Conservation (phyloP, 805 yeast species). For the Saccharomycopsis schoenii region DNA sequence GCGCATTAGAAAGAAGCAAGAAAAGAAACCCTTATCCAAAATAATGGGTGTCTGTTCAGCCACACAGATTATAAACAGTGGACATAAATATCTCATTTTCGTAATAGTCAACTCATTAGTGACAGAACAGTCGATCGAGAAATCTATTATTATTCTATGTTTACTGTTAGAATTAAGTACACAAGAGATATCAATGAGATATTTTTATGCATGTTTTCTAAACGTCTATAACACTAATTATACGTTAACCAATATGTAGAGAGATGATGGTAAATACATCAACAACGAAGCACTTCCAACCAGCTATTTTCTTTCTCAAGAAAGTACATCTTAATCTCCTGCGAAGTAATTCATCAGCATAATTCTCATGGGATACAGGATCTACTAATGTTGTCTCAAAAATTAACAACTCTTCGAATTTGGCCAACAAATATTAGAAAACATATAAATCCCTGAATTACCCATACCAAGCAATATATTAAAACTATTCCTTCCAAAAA, state of each 20-base stretch:
- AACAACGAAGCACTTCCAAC: too few relatives aligned
- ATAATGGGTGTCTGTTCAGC: not conserved
- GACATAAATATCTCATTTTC: not conserved
- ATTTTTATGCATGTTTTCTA: too few relatives aligned
- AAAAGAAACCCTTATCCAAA: not conserved
- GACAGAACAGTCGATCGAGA: too few relatives aligned
- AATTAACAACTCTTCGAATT: not conserved
- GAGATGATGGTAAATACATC: too few relatives aligned
- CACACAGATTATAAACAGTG: not conserved
- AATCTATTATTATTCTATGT: too few relatives aligned
- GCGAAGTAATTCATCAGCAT: too few relatives aligned
- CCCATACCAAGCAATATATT: not conserved
- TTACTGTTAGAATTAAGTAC: too few relatives aligned
- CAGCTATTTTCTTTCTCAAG: too few relatives aligned
- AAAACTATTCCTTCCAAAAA: not conserved
- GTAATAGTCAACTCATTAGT: not conserved
- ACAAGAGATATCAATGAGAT: too few relatives aligned
- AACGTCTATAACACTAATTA: too few relatives aligned
- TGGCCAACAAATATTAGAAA: not conserved
- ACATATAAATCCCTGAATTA: not conserved
- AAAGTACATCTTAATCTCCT: too few relatives aligned
- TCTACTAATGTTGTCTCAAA: not conserved
- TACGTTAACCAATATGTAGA: too few relatives aligned
- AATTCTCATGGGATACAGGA: not conserved
- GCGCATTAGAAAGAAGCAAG: not conserved